Conservation (phyloP, 352 stramenopile species). For the Globisporangium apiculatum region DNA sequence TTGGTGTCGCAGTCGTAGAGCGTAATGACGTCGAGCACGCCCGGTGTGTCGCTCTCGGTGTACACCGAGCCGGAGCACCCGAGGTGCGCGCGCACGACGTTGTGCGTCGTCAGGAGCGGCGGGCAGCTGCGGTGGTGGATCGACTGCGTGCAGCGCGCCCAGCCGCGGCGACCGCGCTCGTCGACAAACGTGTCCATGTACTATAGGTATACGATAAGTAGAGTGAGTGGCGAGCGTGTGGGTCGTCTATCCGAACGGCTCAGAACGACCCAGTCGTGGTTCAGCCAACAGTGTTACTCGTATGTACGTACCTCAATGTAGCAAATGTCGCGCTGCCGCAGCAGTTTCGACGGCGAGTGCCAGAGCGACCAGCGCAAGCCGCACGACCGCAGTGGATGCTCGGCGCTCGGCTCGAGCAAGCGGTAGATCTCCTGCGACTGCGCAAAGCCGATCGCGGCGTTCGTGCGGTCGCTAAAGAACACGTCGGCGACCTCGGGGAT, state of each 20-base stretch:
- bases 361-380: conserved; percentile 59
- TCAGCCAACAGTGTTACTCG: too few relatives aligned
- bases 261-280: too few relatives aligned
- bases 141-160: conserved; percentile 57
- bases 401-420: conserved; percentile 30
- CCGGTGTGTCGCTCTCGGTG: conserved; percentile 42
- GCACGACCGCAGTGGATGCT: conserved; percentile 45
- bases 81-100: conserved; percentile 45
- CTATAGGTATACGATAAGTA: neutral
- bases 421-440: conserved; percentile 55
- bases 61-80: conserved; percentile 57
- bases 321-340: conserved; percentile 46
- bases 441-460: conserved; percentile 51
- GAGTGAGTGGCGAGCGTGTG: neutral
- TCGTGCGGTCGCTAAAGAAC: conserved; percentile 51
- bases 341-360: conserved; percentile 51
- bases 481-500: conserved; percentile 50
- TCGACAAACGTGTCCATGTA: conserved; percentile 63
- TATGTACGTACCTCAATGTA: conserved; percentile 36
- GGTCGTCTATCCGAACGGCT: too few relatives aligned
- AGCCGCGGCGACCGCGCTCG: conserved; percentile 43
- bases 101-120: conserved; percentile 38
- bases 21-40: conserved; percentile 44
- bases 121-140: conserved; percentile 58
- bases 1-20: conserved; percentile 60